Base-by-base conservation (phyloP, 176 grass and related monocot species). In the Avena eriantha region DNA sequence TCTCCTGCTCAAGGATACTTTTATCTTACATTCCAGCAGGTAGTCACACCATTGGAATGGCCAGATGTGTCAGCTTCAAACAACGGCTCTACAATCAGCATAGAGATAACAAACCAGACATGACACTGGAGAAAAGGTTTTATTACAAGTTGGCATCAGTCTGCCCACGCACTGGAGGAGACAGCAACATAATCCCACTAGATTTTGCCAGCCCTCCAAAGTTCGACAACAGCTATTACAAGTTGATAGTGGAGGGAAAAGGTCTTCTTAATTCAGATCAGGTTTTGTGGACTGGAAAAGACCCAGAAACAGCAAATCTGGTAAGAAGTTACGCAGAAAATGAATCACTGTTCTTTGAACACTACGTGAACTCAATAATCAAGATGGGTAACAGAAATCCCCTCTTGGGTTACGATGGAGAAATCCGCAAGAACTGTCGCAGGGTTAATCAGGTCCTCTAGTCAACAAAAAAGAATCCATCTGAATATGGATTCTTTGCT, bases 191-290 rank as follows among this genome's bases (percentile, higher is more conserved):
- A 70, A 73, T n/a, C 1, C 65, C 93, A 46, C 67, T 97, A 2
- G 88, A 98, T 39, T 73, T 86, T 57, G 51, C 58, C 12, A 98
- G 76, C 82, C 88, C 90, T 45, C 45, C 83, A 2, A 89, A 86
- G 71, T 96, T 98, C 16, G 96, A 98, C 80, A 98, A 96, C 76
- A 88, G 87, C 53, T 96, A 98, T 82, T 98, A 89, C 82, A 92
- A 94, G 77, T 83, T 90, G 82, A 80, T 98, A 39, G 5, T 98
- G 79, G 87, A 84, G 75, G 82, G 86, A 5, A 94, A 77, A 83
- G 92, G 93, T 0, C 88, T 98, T 18, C 83, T 98, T 15, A 96
- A 92, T 81, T 98, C 92, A 68, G 93, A 98, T 45, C 54, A 98
- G 83, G 92, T 94, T 85, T 29, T 98, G 34, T 90, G 87, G 87